Percentiles rank a stretch among this genome's conserved stretches.
Evolutionary conservation across 2,329 filamentous ascomycete genomes (phyloP).

Genomic region (Penicillium decumbens): DNA sequence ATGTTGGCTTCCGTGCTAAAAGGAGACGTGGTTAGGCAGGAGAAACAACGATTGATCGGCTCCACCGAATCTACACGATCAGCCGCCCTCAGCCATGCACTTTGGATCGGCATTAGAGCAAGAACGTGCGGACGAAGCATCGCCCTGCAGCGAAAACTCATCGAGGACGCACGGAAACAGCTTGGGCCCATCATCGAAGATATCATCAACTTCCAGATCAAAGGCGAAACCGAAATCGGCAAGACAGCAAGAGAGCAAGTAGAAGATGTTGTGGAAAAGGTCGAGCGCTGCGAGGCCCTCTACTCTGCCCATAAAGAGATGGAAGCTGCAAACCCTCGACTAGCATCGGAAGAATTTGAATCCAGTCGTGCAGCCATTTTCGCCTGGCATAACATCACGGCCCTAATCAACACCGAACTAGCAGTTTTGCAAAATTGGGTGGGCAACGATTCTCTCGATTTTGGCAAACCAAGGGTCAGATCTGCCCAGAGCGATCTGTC

Average conservation of each 20-base stretch:
- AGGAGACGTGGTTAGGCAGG: conserved; percentile 93
- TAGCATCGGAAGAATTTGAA: conserved; percentile 69
- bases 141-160: conserved; percentile 76
- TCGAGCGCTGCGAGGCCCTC: conserved; percentile 79
- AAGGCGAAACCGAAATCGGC: conserved; percentile 85
- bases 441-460: conserved; percentile 91
- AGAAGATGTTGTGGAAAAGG: conserved; percentile 79
- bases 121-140: conserved; percentile 78
- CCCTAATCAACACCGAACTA: conserved; percentile 92
- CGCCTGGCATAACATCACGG: conserved; percentile 94
- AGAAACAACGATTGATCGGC: conserved; percentile 91
- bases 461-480: conserved; percentile 67
- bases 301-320: conserved; percentile 78
- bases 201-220: conserved; percentile 89
- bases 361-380: conserved; percentile 85
- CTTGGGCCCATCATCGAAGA: conserved; percentile 75
- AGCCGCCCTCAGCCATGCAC: conserved; percentile 61
- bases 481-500: conserved; percentile 68
- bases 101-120: conserved; percentile 85
- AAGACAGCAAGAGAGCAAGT: conserved; percentile 86
- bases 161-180: conserved; percentile 74
- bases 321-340: conserved; percentile 67
- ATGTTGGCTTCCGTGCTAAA: conserved; percentile 96
- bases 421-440: conserved; percentile 93
- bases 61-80: conserved; percentile 69